These are phyloP conservation scores for Fusarium torulosum DNA, from an alignment of 2,329 filamentous ascomycete genomes.

Conservation along the genomic window DNA sequence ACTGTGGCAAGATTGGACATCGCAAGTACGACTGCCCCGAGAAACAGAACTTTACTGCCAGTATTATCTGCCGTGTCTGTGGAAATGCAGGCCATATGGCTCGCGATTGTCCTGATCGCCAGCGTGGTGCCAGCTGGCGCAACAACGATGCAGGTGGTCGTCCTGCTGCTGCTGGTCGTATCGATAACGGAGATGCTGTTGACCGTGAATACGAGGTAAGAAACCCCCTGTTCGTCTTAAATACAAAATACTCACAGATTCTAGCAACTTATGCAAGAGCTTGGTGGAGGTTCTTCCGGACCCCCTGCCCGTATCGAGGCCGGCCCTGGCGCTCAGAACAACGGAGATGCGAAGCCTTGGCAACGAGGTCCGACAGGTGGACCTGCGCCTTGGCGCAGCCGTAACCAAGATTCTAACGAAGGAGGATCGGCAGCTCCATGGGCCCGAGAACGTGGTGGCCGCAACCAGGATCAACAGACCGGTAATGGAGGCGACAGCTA, in stretches of 20 bases:
- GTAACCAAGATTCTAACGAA: slow-evolving; percentile 66
- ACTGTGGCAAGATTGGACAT: slow-evolving; percentile 98
- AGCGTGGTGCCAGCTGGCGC: slow-evolving; percentile 91
- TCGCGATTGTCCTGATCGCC: slow-evolving; percentile 94
- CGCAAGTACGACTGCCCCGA: slow-evolving; percentile 99
- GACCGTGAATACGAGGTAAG: slow-evolving; percentile 95
- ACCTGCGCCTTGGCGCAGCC: slow-evolving; percentile 81
- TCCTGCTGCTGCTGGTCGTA: slow-evolving; percentile 70
- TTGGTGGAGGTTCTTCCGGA: slow-evolving; percentile 74
- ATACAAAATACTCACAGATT: slow-evolving; percentile 56
- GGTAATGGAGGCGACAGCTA: slow-evolving; percentile 49
- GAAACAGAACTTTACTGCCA: slow-evolving; percentile 98
- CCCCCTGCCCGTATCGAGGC: slow-evolving; percentile 88
- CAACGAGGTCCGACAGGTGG: slow-evolving; percentile 87
- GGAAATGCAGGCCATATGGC: slow-evolving; percentile 99
- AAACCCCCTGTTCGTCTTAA: slow-evolving; percentile 14
- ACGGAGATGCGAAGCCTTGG: slow-evolving; percentile 83
- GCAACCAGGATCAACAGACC: slow-evolving; percentile 57
- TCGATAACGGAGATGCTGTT: slow-evolving; percentile 84
- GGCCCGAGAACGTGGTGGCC: slow-evolving; percentile 70
- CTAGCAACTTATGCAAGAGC: slow-evolving; percentile 96
- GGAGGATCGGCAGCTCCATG: slow-evolving; percentile 68
- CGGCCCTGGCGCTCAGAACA: slow-evolving; percentile 71
- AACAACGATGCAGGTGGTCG: slow-evolving; percentile 74
- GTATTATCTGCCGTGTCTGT: slow-evolving; percentile 98